Conservation (phyloP, 345 rosid genomes). For the Carallia brachiata region DNA sequence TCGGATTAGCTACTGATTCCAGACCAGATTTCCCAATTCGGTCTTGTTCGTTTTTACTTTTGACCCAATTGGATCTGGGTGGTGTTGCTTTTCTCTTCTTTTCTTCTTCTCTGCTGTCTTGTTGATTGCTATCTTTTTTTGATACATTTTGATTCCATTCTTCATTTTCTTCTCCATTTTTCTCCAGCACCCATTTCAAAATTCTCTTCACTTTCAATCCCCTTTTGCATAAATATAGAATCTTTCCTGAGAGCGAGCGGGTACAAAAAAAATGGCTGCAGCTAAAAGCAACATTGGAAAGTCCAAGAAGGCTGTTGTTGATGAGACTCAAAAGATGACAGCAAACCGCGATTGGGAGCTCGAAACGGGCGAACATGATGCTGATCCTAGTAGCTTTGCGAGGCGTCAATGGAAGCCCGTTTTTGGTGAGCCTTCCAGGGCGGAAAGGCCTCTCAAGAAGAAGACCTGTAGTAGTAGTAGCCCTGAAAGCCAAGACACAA, state of each 20-base stretch:
- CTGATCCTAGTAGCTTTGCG: conserved; percentile 25
- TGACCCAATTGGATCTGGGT: conserved; percentile 32
- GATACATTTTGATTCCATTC: conserved; percentile 18
- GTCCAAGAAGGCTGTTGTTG: conserved; percentile 40
- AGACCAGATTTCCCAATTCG: conserved; percentile 28
- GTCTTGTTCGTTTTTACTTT: conserved; percentile 14
- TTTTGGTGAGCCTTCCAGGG: conserved; percentile 54
- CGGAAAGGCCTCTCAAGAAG: conserved; percentile 60
- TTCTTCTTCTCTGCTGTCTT: too few relatives aligned
- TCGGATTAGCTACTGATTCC: conserved; percentile 36
- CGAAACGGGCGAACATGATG: conserved; percentile 34
- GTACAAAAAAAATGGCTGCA: conserved; percentile 37
- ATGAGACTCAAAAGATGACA: conserved; percentile 34
- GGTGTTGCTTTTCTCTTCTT: too few relatives aligned
- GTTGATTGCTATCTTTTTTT: background rate
- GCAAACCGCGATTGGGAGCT: conserved; percentile 37
- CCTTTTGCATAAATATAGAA: background rate
- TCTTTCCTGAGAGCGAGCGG: conserved; percentile 35
- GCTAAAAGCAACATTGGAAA: conserved; percentile 44
- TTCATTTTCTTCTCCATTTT: conserved; percentile 21
- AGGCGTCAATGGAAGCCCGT: conserved; percentile 51
- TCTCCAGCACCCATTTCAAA: conserved; percentile 19
- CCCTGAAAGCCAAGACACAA: conserved; percentile 45
- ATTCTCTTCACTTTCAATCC: conserved; percentile 1
- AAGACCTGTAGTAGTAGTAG: conserved; percentile 39